Conservation (phyloP, 1,139 yeast genomes). For the Meyerozyma sp. region DNA sequence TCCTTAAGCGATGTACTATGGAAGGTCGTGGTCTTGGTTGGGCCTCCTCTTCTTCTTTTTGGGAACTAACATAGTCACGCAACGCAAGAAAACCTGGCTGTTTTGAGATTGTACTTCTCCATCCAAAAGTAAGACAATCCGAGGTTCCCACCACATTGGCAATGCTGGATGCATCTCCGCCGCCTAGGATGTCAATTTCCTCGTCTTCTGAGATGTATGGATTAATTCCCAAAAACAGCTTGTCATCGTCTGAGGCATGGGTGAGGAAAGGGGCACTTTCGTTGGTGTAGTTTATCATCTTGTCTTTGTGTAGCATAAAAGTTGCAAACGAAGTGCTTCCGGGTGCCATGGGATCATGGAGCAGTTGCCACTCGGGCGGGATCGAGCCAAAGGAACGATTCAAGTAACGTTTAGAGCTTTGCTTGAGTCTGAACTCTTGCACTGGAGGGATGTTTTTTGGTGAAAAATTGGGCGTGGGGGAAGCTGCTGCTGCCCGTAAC, state of each 20-base stretch:
- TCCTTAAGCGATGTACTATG: not conserved
- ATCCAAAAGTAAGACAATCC: not conserved
- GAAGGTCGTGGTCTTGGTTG: not conserved
- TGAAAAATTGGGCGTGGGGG: not conserved
- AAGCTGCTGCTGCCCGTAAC: not conserved
- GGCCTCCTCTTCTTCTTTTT: not conserved
- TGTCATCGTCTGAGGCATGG: too few relatives aligned
- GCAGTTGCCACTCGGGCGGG: not conserved
- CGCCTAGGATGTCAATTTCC: conserved; percentile 36
- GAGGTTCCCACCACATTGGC: not conserved
- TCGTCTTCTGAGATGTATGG: conserved; percentile 21
- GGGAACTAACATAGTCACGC: not conserved
- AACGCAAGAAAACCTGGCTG: not conserved
- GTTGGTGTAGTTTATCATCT: not conserved
- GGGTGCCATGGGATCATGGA: not conserved
- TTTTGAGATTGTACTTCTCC: not conserved
- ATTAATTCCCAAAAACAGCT: conserved; percentile 12
- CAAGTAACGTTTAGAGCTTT: not conserved
- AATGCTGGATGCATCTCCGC: conserved; percentile 5
- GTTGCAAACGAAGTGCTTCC: not conserved
- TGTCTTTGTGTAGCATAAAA: not conserved
- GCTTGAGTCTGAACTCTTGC: not conserved
- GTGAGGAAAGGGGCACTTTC: not conserved
- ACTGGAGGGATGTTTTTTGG: not conserved
- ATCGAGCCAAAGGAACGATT: not conserved